Conservation (phyloP, 805 yeast genomes). For the Tetrapisispora nanseiensis region DNA sequence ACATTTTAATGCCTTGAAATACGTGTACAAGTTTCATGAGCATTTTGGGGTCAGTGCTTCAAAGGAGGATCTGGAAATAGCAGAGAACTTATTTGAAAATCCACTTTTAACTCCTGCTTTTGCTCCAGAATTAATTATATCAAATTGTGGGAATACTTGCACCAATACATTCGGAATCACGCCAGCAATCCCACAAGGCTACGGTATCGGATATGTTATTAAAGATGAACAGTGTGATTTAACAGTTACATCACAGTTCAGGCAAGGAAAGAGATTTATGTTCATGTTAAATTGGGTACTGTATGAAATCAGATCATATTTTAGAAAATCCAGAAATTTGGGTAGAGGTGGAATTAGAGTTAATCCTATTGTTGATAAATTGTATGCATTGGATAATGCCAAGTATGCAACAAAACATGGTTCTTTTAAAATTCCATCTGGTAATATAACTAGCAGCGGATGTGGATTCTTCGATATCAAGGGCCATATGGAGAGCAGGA, state of each 20-base stretch:
- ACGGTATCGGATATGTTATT: constrained; percentile 85
- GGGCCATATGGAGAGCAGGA: constrained; percentile 20
- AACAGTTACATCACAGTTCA: constrained; percentile 77
- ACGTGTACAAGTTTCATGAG: constrained; percentile 36
- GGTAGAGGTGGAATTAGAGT: constrained; percentile 17
- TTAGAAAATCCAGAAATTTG: constrained; percentile 21
- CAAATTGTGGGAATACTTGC: constrained; percentile 90
- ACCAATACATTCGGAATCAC: constrained; percentile 80
- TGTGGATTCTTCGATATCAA: constrained; percentile 23
- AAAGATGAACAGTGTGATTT: constrained; percentile 70
- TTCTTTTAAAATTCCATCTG: neutral
- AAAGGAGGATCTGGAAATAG: constrained; percentile 22
- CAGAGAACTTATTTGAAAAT: constrained; percentile 39
- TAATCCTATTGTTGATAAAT: constrained; percentile 22
- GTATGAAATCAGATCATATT: constrained; percentile 44
- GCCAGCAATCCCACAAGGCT: constrained; percentile 81
- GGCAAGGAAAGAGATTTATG: constrained; percentile 74
- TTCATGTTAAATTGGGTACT: constrained; percentile 65
- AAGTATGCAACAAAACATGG: constrained; percentile 7
- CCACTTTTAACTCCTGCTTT: constrained; percentile 30
- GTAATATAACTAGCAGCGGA: constrained; percentile 8
- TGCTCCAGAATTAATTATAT: constrained; percentile 39
- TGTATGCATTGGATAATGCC: constrained; percentile 32
- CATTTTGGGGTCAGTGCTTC: constrained; percentile 29
- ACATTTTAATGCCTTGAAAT: constrained; percentile 55